Evolutionary conservation across 257 asterid species (phyloP).

Genomic region (Solanum piurae): DNA sequence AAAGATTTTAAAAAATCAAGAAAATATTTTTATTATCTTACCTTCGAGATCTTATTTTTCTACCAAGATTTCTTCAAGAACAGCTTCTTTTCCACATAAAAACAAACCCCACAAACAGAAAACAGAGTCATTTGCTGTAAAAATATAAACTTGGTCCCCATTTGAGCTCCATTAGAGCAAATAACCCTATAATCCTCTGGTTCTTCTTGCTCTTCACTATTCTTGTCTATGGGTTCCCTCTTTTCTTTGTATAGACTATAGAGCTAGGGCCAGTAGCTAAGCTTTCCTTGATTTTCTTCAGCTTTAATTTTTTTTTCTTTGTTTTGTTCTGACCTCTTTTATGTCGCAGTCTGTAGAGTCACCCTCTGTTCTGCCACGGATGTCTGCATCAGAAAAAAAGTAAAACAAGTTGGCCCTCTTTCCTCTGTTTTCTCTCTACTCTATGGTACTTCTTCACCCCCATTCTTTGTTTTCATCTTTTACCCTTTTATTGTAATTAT

Average conservation of each 20-base stretch:
- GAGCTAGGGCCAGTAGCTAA: background rate
- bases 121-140: background rate
- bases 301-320: background rate
- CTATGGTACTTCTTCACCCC: background rate
- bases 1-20: background rate
- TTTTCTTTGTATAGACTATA: background rate
- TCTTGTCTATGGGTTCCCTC: background rate
- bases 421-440: background rate
- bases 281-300: background rate
- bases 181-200: background rate
- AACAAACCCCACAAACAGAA: background rate
- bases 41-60: background rate
- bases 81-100: background rate
- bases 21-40: background rate
- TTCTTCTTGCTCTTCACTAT: background rate
- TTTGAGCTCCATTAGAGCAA: slow-evolving; percentile 10
- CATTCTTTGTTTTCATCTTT: background rate
- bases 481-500: background rate
- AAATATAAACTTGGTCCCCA: background rate
- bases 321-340: background rate
- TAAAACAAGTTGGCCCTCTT: slow-evolving; percentile 21
- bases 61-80: background rate
- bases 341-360: slow-evolving; percentile 5
- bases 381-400: slow-evolving; percentile 36
- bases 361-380: slow-evolving; percentile 38